Conservation (phyloP, 805 yeast genomes). For the Blastobotrys parvus region DNA sequence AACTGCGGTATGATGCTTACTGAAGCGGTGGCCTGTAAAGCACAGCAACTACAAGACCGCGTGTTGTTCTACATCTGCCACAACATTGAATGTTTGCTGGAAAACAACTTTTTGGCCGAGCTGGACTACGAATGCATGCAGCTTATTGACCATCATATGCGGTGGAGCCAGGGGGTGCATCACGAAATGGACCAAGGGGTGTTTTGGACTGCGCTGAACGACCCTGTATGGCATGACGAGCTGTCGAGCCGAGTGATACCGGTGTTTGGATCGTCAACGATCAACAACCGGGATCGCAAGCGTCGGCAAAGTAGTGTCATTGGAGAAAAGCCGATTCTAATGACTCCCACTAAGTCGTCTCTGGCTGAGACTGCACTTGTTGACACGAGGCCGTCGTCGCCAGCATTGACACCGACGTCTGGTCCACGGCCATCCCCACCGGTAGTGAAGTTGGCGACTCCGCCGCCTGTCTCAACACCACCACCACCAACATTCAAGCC, state of each 20-base stretch:
- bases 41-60: slow-evolving; percentile 46
- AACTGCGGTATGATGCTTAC: slow-evolving; percentile 49
- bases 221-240: not conserved
- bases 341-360: not conserved
- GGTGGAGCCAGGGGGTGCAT: not conserved
- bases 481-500: not conserved
- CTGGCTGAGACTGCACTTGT: no score
- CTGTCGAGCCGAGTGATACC: not conserved
- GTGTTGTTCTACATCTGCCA: slow-evolving; percentile 62
- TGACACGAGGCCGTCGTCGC: no score
- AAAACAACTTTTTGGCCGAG: slow-evolving; percentile 28
- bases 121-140: slow-evolving; percentile 4
- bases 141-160: slow-evolving; percentile 9
- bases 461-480: not conserved
- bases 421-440: no score
- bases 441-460: no score
- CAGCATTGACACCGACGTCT: no score
- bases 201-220: not conserved
- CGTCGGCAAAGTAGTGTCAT: not conserved
- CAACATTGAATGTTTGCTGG: slow-evolving; percentile 54
- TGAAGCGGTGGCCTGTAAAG: slow-evolving; percentile 45
- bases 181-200: not conserved
- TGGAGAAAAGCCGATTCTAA: not conserved
- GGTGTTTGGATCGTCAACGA: not conserved
- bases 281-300: not conserved